Evolutionary conservation across 768 basidiomycete species (phyloP).

Genomic region (Exsudoporus frostii): DNA sequence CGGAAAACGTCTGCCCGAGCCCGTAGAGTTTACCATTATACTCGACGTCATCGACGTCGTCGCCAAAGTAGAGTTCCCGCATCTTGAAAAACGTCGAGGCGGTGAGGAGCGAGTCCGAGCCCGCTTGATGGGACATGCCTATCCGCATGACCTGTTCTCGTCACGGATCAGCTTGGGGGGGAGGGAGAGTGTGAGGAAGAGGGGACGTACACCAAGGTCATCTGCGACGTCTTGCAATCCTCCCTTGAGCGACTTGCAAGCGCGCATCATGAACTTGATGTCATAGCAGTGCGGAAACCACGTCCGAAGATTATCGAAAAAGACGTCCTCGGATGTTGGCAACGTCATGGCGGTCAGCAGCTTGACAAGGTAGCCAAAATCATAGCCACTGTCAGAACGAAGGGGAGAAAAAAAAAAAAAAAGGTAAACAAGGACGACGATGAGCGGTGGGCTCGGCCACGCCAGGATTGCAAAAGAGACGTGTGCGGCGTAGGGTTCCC

Average conservation of each 20-base stretch:
- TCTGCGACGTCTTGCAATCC: constrained; percentile 96
- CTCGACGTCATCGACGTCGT: constrained; percentile 79
- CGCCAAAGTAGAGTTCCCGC: constrained; percentile 87
- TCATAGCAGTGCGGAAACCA: constrained; percentile 99
- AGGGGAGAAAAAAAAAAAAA: no score
- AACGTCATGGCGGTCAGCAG: constrained; percentile 82
- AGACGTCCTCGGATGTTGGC: constrained; percentile 84
- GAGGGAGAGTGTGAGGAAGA: not conserved
- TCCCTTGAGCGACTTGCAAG: constrained; percentile 75
- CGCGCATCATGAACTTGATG: constrained; percentile 95
- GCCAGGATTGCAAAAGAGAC: not conserved
- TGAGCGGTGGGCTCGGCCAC: not conserved
- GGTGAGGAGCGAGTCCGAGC: constrained; percentile 94
- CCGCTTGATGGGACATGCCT: constrained; percentile 91
- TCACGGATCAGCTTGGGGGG: not conserved
- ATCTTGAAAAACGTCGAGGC: constrained; percentile 96
- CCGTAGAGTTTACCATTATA: constrained; percentile 84
- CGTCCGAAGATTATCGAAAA: constrained; percentile 79
- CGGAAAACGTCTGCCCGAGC: constrained; percentile 74
- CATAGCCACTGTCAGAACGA: constrained; percentile 73
- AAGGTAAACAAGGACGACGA: not conserved
- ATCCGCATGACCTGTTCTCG: constrained; percentile 72
- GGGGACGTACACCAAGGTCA: constrained; percentile 78
- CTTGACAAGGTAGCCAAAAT: constrained; percentile 98
- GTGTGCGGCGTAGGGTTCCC: not conserved